Conservation (phyloP, 176 grass and related monocot species). For the Eragrostis nindensis region DNA sequence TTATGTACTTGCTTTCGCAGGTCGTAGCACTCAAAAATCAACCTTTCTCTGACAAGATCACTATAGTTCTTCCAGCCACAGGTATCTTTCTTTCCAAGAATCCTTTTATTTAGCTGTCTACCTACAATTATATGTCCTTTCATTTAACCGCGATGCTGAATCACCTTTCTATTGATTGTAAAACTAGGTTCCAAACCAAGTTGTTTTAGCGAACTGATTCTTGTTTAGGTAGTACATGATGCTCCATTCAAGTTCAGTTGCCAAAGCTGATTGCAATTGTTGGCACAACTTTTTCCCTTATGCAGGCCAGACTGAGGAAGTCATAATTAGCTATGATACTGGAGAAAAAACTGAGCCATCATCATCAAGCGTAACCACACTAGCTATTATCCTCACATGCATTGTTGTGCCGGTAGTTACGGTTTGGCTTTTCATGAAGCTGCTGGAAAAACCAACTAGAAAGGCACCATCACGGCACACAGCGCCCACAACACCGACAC, state of each 20-base stretch:
- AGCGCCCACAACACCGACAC: conserved; percentile 2
- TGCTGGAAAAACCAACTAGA: conserved; percentile 59
- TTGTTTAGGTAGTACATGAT: background rate
- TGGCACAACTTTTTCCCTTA: background rate
- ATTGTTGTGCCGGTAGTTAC: conserved; percentile 51
- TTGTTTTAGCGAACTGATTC: background rate
- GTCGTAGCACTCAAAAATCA: conserved; percentile 63
- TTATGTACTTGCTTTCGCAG: conserved; percentile 44
- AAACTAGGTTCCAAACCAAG: background rate
- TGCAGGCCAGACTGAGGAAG: conserved; percentile 70
- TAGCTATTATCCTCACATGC: conserved; percentile 58
- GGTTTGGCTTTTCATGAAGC: conserved; percentile 58
- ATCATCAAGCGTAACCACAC: conserved; percentile 39
- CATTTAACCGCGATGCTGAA: background rate
- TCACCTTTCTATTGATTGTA: background rate
- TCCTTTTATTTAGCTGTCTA: conserved; percentile 27
- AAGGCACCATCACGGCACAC: conserved; percentile 20
- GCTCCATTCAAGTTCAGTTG: background rate
- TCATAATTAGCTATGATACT: conserved; percentile 55
- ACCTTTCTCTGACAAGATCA: conserved; percentile 66
- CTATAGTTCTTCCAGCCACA: conserved; percentile 72
- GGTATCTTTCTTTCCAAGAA: conserved; percentile 50
- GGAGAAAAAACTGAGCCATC: conserved; percentile 46
- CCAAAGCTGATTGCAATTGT: background rate
- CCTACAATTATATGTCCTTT: background rate